These are phyloP conservation scores for Aethionema arabicum DNA, from an alignment of 345 rosid genomes.

Conservation along the genomic window DNA sequence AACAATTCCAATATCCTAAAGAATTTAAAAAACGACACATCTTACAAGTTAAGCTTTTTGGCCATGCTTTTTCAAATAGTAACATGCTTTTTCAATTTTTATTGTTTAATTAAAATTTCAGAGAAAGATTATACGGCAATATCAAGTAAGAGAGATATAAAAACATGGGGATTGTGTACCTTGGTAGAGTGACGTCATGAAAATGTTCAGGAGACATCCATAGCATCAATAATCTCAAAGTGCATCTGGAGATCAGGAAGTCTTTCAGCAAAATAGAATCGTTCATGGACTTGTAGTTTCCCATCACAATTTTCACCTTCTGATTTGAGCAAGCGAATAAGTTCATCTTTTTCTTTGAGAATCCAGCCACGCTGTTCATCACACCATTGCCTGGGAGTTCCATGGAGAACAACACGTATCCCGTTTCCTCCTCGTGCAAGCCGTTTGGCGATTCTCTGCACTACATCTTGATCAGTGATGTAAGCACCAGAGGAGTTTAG, in stretches of 20 bases:
- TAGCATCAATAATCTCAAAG: slow-evolving; percentile 65
- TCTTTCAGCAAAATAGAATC: slow-evolving; percentile 60
- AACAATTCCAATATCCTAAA: not conserved
- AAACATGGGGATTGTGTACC: not conserved
- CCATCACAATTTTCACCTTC: slow-evolving; percentile 47
- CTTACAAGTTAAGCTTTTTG: not conserved
- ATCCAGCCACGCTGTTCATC: slow-evolving; percentile 62
- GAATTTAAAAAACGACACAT: no score
- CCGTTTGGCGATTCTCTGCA: slow-evolving; percentile 46
- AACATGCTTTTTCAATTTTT: not conserved
- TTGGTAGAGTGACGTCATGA: not conserved
- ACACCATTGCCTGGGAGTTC: slow-evolving; percentile 95
- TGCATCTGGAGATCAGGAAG: slow-evolving; percentile 76
- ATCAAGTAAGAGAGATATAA: not conserved
- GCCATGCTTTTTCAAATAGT: not conserved
- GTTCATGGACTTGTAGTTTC: slow-evolving; percentile 54
- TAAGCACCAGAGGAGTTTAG: slow-evolving; percentile 75
- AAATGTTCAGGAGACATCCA: slow-evolving; percentile 52
- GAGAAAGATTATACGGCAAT: slow-evolving; percentile 6
- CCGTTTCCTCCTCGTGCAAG: slow-evolving; percentile 31
- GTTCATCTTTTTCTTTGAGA: slow-evolving; percentile 54
- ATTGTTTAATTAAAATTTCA: slow-evolving; percentile 7
- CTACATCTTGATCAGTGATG: slow-evolving; percentile 53
- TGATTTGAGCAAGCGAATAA: slow-evolving; percentile 49
- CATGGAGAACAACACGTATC: slow-evolving; percentile 60